These are phyloP conservation scores for Helianthus annuus DNA, from an alignment of 129 eudicot genomes.

Conservation along the genomic window HanXRQr2.0-SUNRISE NC_035446.2:167975871-167976370, in stretches of 20 bases:
- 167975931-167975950: neutral
- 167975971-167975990: neutral
- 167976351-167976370: neutral
- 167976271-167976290: conserved; percentile 37
- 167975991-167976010: neutral
- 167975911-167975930: conserved; percentile 1
- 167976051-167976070: neutral
- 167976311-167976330: conserved; percentile 43
- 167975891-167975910: neutral
- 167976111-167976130: conserved; percentile 44
- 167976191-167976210: conserved; percentile 84
- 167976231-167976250: conserved; percentile 84
- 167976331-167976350: conserved; percentile 35
- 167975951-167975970: neutral
- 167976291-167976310: conserved; percentile 46
- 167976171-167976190: conserved; percentile 77
- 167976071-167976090: neutral
- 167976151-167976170: conserved; percentile 86
- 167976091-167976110: conserved; percentile 18
- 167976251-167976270: conserved; percentile 47
- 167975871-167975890: neutral
- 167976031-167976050: neutral
- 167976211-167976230: conserved; percentile 79
- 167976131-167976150: conserved; percentile 68
- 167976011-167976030: no score